These are phyloP conservation scores for Colletotrichum sp. DNA, from an alignment of 2,329 filamentous ascomycete genomes.

Conservation along the genomic window DNA sequence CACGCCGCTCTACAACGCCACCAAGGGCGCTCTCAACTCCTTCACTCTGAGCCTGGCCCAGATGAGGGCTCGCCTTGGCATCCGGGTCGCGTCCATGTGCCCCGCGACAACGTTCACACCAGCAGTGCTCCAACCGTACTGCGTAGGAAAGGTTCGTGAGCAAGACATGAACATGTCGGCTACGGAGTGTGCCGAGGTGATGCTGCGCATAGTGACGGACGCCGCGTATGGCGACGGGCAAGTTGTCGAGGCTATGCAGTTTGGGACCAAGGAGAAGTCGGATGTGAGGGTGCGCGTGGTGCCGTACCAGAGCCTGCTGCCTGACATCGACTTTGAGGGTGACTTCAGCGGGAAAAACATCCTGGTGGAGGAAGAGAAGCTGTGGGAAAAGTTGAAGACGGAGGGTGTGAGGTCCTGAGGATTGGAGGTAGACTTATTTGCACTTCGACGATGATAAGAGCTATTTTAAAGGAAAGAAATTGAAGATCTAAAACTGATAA, in stretches of 20 bases:
- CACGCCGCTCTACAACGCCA: constrained; percentile 33
- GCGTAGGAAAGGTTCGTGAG: background rate
- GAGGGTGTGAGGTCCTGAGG: background rate
- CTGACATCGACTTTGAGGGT: background rate
- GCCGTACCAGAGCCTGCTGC: background rate
- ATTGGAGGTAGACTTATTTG: background rate
- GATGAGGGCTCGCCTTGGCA: constrained; percentile 14
- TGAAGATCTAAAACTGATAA: too few relatives aligned
- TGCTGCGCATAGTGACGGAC: constrained; percentile 12
- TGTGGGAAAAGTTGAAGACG: background rate
- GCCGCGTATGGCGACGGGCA: constrained; percentile 22
- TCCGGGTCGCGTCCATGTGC: constrained; percentile 23
- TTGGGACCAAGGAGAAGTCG: constrained; percentile 1
- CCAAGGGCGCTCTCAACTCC: constrained; percentile 28
- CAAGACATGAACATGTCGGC: constrained; percentile 13
- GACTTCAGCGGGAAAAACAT: background rate
- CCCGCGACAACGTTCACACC: constrained; percentile 19
- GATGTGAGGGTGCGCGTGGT: constrained; percentile 18
- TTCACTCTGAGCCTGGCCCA: constrained; percentile 21
- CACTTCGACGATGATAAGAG: too few relatives aligned
- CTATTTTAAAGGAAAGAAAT: too few relatives aligned
- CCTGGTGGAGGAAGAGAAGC: background rate
- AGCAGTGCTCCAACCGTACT: background rate
- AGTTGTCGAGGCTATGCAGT: constrained; percentile 21
- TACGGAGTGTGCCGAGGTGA: background rate